Evolutionary conservation across 192 early-diverging fungal species (phyloP).

Genomic region (Coemansia guatemalensis): DNA sequence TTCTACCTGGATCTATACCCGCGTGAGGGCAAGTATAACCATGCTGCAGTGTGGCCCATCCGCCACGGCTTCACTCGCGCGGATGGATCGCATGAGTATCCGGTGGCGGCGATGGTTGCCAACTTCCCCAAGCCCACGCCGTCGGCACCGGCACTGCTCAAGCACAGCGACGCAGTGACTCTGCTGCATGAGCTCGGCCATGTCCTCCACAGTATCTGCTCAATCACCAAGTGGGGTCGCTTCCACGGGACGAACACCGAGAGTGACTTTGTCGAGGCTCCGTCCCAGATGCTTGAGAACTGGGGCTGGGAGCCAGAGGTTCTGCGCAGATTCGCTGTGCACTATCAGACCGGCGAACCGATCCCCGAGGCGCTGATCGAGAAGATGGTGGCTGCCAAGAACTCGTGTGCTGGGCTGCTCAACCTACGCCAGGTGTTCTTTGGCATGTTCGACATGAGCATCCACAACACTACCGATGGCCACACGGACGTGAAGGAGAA

Average conservation of each 20-base stretch:
- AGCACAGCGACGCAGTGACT: constrained; percentile 79
- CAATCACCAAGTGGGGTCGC: constrained; percentile 67
- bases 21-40: constrained; percentile 69
- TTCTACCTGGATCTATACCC: constrained; percentile 80
- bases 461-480: constrained; percentile 64
- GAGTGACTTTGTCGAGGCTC: constrained; percentile 87
- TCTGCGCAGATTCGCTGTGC: constrained; percentile 59
- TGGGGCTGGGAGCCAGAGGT: constrained; percentile 69
- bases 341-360: constrained; percentile 70
- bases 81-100: constrained; percentile 59
- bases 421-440: constrained; percentile 79
- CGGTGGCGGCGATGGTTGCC: constrained; percentile 72
- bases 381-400: constrained; percentile 67
- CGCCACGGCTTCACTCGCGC: constrained; percentile 62
- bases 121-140: constrained; percentile 69
- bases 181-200: constrained; percentile 87
- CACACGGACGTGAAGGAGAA: constrained; percentile 41
- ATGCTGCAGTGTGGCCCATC: constrained; percentile 81
- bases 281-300: constrained; percentile 90
- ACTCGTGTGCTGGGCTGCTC: constrained; percentile 71
- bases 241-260: constrained; percentile 79
- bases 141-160: constrained; percentile 69
- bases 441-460: constrained; percentile 71
- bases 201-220: constrained; percentile 65
- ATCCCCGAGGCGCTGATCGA: constrained; percentile 72